Base-by-base conservation (phyloP, 2,329 filamentous ascomycete genomes). In the Venturia pyrina region DNA sequence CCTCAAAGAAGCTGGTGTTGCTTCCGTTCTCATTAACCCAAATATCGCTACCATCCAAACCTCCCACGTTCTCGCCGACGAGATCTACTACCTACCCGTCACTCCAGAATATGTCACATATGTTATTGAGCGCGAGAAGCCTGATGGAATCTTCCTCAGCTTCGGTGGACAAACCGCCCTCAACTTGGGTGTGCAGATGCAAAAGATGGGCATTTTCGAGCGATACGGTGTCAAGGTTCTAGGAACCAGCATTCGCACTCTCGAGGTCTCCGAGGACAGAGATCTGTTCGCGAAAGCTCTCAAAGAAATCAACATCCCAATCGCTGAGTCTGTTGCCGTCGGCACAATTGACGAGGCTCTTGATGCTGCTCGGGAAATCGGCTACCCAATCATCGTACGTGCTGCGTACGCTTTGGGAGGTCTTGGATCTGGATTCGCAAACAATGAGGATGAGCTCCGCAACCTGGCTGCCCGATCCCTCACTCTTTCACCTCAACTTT, bases 1-100 rank as follows among this genome's bases (percentile, higher is more conserved):
- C 48, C 84, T 99, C 68, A 98, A 96, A 80, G 93, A 98, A 80
- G 93, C 93, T 69, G 91, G 91, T 68, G 90, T 98, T 68, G 80
- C 88, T 71, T 96, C 93, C 11, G 90, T 98, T 65, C 87, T 98
- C 70, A 93, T 98, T 77, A 98, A 98, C 80, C 93, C 93, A 73
- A 98, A 98, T 78, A 98, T 98, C 76, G 93, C 93, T 68, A 98
- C 95, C 67, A 98, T 98, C 74, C 93, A 98, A 81, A 98, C 93
- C 72, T 92, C 96, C 77, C 93, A 98, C 83, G 88, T 89, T 73
- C 89, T 98, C 75, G 92, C 92, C 74, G 93, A 98, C 75, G 93
- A 98, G 81, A 90, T 98, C 74, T 98, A 98, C 84, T 98, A 97
- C 79, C 88, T 98, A 46, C 95, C 95, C 66, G 93, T 99, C 73